Evolutionary conservation across 805 yeast species (phyloP).

Genomic region (Ogataea ganodermae): DNA sequence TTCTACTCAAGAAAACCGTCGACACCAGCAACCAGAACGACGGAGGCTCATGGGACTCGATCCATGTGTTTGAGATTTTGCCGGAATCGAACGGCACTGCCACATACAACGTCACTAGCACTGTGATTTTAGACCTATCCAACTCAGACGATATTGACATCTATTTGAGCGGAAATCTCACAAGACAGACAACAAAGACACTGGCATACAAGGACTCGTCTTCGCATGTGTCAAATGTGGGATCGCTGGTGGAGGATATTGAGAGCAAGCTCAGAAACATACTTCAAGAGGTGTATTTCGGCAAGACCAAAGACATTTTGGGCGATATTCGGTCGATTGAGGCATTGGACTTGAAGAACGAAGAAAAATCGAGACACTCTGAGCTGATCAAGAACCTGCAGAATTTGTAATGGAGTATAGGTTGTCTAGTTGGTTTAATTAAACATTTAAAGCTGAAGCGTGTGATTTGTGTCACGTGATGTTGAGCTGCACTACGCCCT

Average conservation of each 20-base stretch:
- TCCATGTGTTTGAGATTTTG: conserved; percentile 83
- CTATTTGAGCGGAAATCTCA: conserved; percentile 76
- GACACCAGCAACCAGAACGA: conserved; percentile 43
- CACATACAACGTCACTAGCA: conserved; percentile 76
- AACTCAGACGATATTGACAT: conserved; percentile 34
- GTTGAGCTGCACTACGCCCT: too few species aligned
- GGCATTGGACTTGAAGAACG: conserved; percentile 36
- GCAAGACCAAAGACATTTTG: conserved; percentile 86
- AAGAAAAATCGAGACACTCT: conserved; percentile 42
- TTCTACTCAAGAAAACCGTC: conserved; percentile 67
- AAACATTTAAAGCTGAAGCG: too few species aligned
- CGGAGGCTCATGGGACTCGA: conserved; percentile 82
- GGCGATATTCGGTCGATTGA: conserved; percentile 60
- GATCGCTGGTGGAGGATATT: conserved; percentile 81
- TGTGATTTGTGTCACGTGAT: not conserved
- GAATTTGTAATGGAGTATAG: conserved; percentile 21
- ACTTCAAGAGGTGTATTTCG: conserved; percentile 92
- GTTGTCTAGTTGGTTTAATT: not conserved
- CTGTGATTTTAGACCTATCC: conserved; percentile 76
- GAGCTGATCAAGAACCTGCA: conserved; percentile 43
- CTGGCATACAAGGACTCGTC: conserved; percentile 49
- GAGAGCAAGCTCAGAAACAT: conserved; percentile 85
- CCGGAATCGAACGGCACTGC: conserved; percentile 44
- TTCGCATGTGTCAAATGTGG: conserved; percentile 84
- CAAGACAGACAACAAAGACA: conserved; percentile 74